Evolutionary conservation across 805 yeast species (phyloP).

Genomic region (Metschnikowia bowlesiae): DNA sequence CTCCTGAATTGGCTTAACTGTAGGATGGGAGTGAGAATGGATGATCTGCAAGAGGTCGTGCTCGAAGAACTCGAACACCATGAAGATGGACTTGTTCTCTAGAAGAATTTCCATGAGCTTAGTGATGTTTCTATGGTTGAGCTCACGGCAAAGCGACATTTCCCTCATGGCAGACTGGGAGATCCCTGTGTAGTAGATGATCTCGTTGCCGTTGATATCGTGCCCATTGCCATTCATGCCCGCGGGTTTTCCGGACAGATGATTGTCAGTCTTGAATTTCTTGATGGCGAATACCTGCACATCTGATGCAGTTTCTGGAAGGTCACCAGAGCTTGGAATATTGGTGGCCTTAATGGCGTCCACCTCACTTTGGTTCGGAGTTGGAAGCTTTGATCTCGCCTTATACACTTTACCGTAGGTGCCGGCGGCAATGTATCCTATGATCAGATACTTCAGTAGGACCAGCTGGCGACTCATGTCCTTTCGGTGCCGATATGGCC

Average conservation of each 20-base stretch:
- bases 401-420: constrained; percentile 95
- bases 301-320: constrained; percentile 4
- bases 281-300: constrained; percentile 72
- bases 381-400: constrained; percentile 49
- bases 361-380: constrained; percentile 7
- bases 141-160: constrained; percentile 89
- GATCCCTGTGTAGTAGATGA: constrained; percentile 85
- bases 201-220: constrained; percentile 72
- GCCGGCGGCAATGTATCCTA: constrained; percentile 98
- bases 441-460: constrained; percentile 75
- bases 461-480: constrained; percentile 70
- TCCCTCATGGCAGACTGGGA: constrained; percentile 96
- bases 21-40: constrained; percentile 91
- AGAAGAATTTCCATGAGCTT: constrained; percentile 75
- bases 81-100: constrained; percentile 84
- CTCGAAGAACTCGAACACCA: constrained; percentile 95
- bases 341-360: constrained; percentile 5
- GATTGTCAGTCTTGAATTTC: constrained; percentile 83
- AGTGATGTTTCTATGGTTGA: constrained; percentile 75
- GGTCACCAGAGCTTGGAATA: background rate
- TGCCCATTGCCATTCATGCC: constrained; percentile 25
- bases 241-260: constrained; percentile 26
- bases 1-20: constrained; percentile 71
- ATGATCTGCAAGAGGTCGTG: constrained; percentile 92
- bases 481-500: constrained; percentile 45